phyloP scores from a whole-genome alignment of 495 filamentous ascomycete genomes.

The Amniculicola lignicola region DNA sequence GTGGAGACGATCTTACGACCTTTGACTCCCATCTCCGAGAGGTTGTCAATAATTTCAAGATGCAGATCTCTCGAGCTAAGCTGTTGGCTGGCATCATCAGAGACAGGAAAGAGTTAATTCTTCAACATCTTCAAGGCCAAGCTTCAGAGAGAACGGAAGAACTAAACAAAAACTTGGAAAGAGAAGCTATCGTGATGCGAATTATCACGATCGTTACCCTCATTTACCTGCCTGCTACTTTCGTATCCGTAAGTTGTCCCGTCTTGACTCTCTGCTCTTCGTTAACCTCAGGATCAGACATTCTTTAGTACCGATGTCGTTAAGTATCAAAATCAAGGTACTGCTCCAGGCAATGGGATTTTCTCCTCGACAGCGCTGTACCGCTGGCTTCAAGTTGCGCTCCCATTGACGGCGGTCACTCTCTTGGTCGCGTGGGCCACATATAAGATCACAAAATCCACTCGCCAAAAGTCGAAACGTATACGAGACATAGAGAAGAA shows the following conservation, averaged over 20 bases:
- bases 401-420: constrained; percentile 43
- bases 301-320: constrained; percentile 50
- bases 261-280: too few species aligned
- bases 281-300: too few species aligned
- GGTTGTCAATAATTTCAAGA: constrained; percentile 41
- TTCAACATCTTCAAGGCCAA: constrained; percentile 41
- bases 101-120: constrained; percentile 30
- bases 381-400: constrained; percentile 46
- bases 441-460: too few species aligned
- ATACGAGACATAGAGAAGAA: too few species aligned
- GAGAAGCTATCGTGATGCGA: constrained; percentile 44
- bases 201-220: constrained; percentile 48
- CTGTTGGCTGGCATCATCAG: not conserved
- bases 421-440: too few species aligned
- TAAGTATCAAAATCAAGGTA: constrained; percentile 41
- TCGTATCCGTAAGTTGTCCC: constrained; percentile 42
- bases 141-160: constrained; percentile 39
- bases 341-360: too few species aligned
- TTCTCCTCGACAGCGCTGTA: constrained; percentile 44
- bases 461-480: too few species aligned
- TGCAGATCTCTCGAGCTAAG: constrained; percentile 40
- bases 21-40: constrained; percentile 41
- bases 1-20: constrained; percentile 34
- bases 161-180: constrained; percentile 40
- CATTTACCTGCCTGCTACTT: constrained; percentile 47